Conservation (phyloP, 2,329 filamentous ascomycete genomes). For the Cladosporium sp. region DNA sequence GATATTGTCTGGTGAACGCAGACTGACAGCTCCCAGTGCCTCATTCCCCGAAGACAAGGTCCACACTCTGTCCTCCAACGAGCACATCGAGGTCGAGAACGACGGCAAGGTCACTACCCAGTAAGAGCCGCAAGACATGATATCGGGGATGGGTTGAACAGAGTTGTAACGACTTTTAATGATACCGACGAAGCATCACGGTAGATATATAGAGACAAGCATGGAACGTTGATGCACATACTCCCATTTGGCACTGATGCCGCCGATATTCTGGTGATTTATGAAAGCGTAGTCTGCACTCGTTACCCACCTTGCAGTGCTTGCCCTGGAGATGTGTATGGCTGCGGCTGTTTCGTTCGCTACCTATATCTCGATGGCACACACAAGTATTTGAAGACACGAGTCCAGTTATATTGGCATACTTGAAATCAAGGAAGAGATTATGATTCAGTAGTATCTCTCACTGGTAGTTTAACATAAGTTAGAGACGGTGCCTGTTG, state of each 20-base stretch:
- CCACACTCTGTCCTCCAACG: slow-evolving; percentile 65
- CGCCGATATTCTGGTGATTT: background rate
- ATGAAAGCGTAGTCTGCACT: background rate
- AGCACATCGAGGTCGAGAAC: slow-evolving; percentile 76
- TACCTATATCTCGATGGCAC: background rate
- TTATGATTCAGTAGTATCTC: no score
- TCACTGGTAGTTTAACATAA: no score
- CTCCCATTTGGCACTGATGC: background rate
- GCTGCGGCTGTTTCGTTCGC: background rate
- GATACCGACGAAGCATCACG: slow-evolving; percentile 14
- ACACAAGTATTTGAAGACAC: background rate
- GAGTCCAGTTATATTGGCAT: background rate
- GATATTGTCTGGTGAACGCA: background rate
- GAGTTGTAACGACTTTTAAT: slow-evolving; percentile 2
- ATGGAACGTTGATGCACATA: background rate
- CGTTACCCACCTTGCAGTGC: background rate
- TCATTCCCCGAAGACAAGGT: slow-evolving; percentile 69
- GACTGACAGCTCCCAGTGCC: slow-evolving; percentile 59
- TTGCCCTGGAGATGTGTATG: background rate
- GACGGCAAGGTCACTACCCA: slow-evolving; percentile 73
- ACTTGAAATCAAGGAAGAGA: no score
- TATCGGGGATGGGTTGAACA: background rate
- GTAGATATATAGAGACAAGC: slow-evolving; percentile 17
- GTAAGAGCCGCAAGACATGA: slow-evolving; percentile 43
- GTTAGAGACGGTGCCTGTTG: no score